phyloP scores from a whole-genome alignment of 225 moss, liverwort and hornwort species.

The Polytrichum formosum region DNA sequence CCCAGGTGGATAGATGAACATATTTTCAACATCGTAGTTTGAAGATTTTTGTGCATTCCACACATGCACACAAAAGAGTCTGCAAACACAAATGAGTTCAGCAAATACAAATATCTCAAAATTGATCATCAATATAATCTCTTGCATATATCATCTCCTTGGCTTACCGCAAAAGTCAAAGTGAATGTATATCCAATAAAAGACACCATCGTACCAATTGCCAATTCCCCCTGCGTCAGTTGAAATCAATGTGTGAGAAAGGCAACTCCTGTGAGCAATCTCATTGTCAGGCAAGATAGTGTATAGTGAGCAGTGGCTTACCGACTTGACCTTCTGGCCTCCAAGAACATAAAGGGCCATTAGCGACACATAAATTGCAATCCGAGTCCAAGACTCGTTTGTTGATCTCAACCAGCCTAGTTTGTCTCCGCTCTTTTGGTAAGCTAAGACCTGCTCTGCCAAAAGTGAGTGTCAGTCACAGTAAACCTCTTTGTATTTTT shows the following conservation, averaged over 20 bases:
- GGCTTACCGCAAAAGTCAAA: slow-evolving; percentile 87
- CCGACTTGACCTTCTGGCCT: slow-evolving; percentile 93
- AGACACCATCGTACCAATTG: slow-evolving; percentile 94
- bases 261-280: background rate
- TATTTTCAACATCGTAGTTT: slow-evolving; percentile 5
- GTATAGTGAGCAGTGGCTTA: slow-evolving; percentile 22
- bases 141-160: slow-evolving; percentile 1
- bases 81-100: background rate
- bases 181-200: slow-evolving; percentile 99
- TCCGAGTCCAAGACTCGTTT: slow-evolving; percentile 97
- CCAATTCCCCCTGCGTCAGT: slow-evolving; percentile 69
- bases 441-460: slow-evolving; percentile 66
- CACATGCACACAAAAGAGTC: background rate
- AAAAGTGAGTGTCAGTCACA: slow-evolving; percentile 1
- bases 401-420: slow-evolving; percentile 93
- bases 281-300: background rate
- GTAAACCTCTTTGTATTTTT: background rate
- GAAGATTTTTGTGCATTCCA: background rate
- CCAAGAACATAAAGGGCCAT: slow-evolving; percentile 98
- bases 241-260: background rate
- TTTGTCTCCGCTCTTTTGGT: slow-evolving; percentile 87
- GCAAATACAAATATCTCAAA: background rate
- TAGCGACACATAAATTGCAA: slow-evolving; percentile 87
- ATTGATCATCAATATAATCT: background rate
- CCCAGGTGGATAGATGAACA: background rate